A percentile compares a stretch with the other conserved stretches of the same genome.
These are phyloP conservation scores for Tuber microsphaerosporum DNA, from an alignment of 495 filamentous ascomycete genomes.

Conservation along the genomic window DNA sequence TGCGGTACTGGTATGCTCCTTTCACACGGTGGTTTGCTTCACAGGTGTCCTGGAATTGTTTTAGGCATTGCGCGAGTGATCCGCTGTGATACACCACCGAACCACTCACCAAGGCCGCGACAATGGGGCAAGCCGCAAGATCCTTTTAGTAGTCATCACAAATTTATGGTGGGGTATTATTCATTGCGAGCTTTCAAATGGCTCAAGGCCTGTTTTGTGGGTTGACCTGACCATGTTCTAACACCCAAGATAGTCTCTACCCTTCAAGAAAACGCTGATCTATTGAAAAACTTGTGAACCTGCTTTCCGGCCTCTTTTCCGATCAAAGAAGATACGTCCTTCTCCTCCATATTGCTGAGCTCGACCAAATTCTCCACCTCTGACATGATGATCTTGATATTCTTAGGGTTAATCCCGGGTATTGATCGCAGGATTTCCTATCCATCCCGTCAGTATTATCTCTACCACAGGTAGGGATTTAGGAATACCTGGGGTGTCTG, in stretches of 20 bases:
- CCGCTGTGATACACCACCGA: neutral
- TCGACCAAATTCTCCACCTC: constrained; percentile 71
- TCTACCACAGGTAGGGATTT: neutral
- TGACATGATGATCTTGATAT: constrained; percentile 60
- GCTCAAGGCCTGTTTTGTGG: neutral
- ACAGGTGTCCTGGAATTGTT: neutral
- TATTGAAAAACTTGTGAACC: constrained; percentile 76
- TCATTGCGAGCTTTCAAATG: neutral
- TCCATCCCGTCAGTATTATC: neutral
- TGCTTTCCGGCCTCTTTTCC: constrained; percentile 72
- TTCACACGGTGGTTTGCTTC: neutral
- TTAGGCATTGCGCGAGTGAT: neutral
- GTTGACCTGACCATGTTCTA: neutral
- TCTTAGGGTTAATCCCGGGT: constrained; percentile 77
- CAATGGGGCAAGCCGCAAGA: neutral
- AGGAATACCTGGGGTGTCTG: constrained; percentile 49
- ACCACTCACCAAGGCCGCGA: neutral
- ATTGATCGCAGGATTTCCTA: constrained; percentile 82
- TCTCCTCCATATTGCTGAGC: constrained; percentile 76
- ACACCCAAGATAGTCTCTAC: neutral
- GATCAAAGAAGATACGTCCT: constrained; percentile 63
- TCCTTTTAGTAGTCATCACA: neutral
- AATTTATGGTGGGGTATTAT: neutral
- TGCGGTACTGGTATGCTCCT: neutral
- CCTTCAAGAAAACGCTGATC: constrained; percentile 55